Conservation (phyloP, 2,329 filamentous ascomycete species). For the Trichoderma brevicompactum region DNA sequence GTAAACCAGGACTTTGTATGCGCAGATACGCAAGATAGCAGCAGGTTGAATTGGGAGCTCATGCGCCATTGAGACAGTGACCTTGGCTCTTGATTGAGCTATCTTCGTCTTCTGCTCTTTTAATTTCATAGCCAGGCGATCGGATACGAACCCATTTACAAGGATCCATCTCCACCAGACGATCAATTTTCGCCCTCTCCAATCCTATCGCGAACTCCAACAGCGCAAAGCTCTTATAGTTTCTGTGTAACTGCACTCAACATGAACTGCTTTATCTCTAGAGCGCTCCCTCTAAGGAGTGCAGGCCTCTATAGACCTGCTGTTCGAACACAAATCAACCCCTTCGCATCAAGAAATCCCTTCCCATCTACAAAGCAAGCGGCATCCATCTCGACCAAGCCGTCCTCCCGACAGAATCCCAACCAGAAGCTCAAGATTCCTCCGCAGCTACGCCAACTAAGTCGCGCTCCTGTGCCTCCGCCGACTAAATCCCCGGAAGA, state of each 20-base stretch:
- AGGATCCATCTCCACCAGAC: conserved; percentile 1
- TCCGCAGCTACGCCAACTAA: conserved; percentile 34
- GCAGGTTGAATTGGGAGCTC: background rate
- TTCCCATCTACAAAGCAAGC: conserved; percentile 32
- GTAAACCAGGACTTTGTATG: conserved; percentile 1
- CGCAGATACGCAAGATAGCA: conserved; percentile 10
- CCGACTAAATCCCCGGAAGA: conserved; percentile 41
- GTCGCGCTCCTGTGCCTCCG: conserved; percentile 38
- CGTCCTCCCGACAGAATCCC: conserved; percentile 36
- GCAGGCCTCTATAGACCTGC: conserved; percentile 29
- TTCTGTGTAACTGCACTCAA: conserved; percentile 19
- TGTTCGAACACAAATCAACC: conserved; percentile 16
- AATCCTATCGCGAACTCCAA: conserved; percentile 11
- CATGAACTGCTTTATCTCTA: conserved; percentile 38
- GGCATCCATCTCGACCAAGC: conserved; percentile 34
- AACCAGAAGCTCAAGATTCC: conserved; percentile 37
- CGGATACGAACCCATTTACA: background rate
- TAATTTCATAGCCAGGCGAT: background rate
- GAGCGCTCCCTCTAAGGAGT: conserved; percentile 34
- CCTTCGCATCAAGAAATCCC: conserved; percentile 28
- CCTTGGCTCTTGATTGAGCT: background rate
- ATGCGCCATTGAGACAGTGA: background rate
- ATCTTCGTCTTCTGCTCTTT: background rate
- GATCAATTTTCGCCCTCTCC: background rate
- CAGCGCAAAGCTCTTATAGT: conserved; percentile 1